Conservation (phyloP, 1,284 basidiomycete species). For the Dichomitus squalens region DNA sequence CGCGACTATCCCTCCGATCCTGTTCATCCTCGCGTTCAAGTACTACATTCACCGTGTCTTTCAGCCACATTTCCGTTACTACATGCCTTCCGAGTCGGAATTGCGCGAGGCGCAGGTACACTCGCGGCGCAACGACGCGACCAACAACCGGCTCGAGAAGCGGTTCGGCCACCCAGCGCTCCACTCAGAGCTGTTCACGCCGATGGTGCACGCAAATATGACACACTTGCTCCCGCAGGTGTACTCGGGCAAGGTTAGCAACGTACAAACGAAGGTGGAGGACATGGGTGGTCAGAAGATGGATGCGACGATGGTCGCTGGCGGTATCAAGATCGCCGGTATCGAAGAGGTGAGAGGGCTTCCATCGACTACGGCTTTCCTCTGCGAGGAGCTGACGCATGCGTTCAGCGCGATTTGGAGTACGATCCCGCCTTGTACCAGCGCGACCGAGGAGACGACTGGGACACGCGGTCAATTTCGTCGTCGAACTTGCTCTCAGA, state of each 20-base stretch:
- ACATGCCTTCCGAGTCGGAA: constrained; percentile 73
- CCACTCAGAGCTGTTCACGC: constrained; percentile 80
- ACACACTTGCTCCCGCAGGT: constrained; percentile 75
- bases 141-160: constrained; percentile 72
- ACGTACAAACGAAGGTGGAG: constrained; percentile 61
- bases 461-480: constrained; percentile 73
- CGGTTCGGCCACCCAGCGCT: constrained; percentile 88
- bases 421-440: constrained; percentile 75
- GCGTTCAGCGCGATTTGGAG: constrained; percentile 61
- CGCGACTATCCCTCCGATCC: constrained; percentile 73
- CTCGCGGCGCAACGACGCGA: constrained; percentile 68
- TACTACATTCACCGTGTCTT: constrained; percentile 74
- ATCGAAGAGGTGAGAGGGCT: constrained; percentile 59
- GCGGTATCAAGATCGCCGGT: constrained; percentile 78
- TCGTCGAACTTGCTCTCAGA: constrained; percentile 55
- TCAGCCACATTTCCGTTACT: constrained; percentile 77
- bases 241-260: constrained; percentile 71
- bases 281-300: constrained; percentile 78
- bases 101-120: constrained; percentile 71
- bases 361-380: not conserved
- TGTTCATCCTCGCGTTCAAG: constrained; percentile 82
- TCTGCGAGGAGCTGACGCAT: not conserved
- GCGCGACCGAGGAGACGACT: constrained; percentile 82
- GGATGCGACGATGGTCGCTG: constrained; percentile 70
- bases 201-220: constrained; percentile 86